Evolutionary conservation across 208 protist species (phyloP), one percentile per base, ranked within the genome.

Genomic region (Leishmania tropica): DNA sequence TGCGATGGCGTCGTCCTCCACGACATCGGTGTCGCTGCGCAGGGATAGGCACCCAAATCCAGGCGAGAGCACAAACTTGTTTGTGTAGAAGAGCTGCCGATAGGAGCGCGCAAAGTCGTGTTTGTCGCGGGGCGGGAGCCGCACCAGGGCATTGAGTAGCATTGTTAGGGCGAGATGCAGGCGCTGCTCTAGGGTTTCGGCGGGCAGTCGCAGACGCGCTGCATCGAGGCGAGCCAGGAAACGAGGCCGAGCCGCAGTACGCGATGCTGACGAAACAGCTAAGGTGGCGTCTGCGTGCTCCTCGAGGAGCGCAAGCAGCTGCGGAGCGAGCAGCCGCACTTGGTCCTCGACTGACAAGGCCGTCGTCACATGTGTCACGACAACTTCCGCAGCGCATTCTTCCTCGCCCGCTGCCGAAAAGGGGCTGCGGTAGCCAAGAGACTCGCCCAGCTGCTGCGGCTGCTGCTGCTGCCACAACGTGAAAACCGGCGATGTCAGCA

Each of bases 161-260:
- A 87, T 81, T 19, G 85, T 83, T 21, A 94, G 13, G 45, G 70
- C 89, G 17, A 94, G 72, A 68, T 96, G 92, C 21, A 97, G 86
- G 11, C 95, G 89, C 56, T 96, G 89, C 83, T 94, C 88, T 1
- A 97, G 5, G 5, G 95, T 97, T 78, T 97, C 92, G 21, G 53
- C 47, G 21, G 93, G 90, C 47, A 96, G 78, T 4, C 79, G 82
- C 31, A 76, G 76, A 6, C 81, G n/a, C 56, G 58, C 56, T 17
- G 76, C 70, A 76, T 74, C 67, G 24, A 84, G 62, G 1, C 62
- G 74, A 15, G 47, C 71, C 3, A 87, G 79, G 48, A 81, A 81
- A 24, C 76, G 76, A 5, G 76, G 80, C 64, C 21, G 79, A n/a
- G 40, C 54, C 5, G 56, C 56, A 35, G 54, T 28, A 10, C 4